phyloP scores from a whole-genome alignment of 371 early-diverging fungal species.

The Mortierella sp. region DNA sequence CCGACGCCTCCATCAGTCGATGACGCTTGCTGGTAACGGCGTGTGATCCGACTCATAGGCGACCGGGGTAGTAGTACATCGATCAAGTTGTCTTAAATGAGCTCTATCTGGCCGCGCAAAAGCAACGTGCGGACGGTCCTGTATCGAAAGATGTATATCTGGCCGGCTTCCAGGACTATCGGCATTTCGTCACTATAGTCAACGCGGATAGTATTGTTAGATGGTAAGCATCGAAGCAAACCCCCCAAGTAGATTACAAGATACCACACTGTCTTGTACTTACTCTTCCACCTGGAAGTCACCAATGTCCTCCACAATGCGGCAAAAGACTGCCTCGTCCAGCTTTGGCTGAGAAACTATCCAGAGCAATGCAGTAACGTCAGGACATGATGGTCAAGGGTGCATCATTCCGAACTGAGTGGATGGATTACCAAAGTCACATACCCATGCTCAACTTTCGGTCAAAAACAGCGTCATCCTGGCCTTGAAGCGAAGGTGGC shows the following conservation, averaged over 20 bases:
- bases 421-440: no score
- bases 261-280: neutral
- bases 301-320: conserved; percentile 67
- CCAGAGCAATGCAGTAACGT: no score
- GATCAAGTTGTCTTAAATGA: conserved; percentile 45
- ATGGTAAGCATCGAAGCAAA: neutral
- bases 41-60: no score
- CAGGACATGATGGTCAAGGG: no score
- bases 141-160: conserved; percentile 68
- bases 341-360: conserved; percentile 74
- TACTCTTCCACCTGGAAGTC: conserved; percentile 62
- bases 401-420: no score
- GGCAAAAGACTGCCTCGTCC: conserved; percentile 79
- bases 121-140: conserved; percentile 60
- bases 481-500: conserved; percentile 65
- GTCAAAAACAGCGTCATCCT: conserved; percentile 59
- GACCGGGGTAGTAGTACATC: no score
- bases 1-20: no score
- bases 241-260: no score
- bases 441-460: conserved; percentile 48
- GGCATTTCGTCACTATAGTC: conserved; percentile 53
- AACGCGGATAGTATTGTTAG: neutral
- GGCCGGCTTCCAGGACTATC: conserved; percentile 50
- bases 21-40: no score
- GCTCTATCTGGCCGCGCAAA: conserved; percentile 55